Evolutionary conservation across 306 rosid genomes (phyloP).

Genomic region (Delonix regia): DNA sequence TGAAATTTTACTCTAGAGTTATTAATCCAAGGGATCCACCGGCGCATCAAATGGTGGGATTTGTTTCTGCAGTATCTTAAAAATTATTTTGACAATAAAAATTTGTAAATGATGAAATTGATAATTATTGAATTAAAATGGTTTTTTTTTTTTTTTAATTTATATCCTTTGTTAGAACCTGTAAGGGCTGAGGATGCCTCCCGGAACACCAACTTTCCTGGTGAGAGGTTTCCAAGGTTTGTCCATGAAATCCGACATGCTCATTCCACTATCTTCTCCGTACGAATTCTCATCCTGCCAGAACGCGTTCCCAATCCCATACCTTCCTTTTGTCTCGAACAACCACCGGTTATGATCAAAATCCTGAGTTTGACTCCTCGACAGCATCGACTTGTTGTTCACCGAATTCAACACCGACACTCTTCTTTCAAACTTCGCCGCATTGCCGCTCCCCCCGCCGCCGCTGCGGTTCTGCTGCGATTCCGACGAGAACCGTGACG

Average conservation of each 20-base stretch:
- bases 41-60: no score
- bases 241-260: slow-evolving; percentile 77
- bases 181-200: slow-evolving; percentile 78
- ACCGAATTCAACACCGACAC: slow-evolving; percentile 65
- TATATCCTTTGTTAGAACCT: no score
- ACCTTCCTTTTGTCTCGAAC: slow-evolving; percentile 78
- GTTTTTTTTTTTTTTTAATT: no score
- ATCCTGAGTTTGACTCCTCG: slow-evolving; percentile 78
- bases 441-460: background rate
- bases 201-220: slow-evolving; percentile 59
- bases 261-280: slow-evolving; percentile 52
- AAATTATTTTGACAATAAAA: no score
- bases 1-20: no score
- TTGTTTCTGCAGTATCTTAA: no score
- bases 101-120: no score
- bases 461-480: slow-evolving; percentile 16
- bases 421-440: slow-evolving; percentile 60
- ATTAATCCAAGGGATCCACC: no score
- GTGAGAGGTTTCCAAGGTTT: slow-evolving; percentile 93
- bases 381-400: slow-evolving; percentile 69
- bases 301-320: slow-evolving; percentile 83
- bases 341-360: slow-evolving; percentile 91
- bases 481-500: slow-evolving; percentile 6
- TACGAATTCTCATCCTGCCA: slow-evolving; percentile 66
- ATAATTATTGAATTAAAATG: no score